Base-by-base conservation (phyloP, 1,139 yeast genomes). In the Meyerozyma carpophila region DNA sequence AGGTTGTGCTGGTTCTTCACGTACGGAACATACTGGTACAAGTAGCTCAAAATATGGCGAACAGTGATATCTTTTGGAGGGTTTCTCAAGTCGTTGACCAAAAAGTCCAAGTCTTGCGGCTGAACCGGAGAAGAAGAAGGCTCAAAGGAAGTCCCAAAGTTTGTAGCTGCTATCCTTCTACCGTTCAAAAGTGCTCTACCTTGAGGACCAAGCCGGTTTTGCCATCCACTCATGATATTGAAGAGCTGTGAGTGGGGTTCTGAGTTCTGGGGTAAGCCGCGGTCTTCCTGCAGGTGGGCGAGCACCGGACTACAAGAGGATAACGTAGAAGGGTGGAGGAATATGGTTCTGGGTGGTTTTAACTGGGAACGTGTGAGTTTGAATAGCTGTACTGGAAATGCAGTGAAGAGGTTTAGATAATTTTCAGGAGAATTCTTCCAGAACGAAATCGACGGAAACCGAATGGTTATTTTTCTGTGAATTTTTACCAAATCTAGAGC, bases 1-100 rank as follows among this genome's bases (percentile, higher is more conserved):
- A 85, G 61, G 55, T 85, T 84, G 44, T 68, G 70, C 44, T 75
- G 80, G 44, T 77, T 75, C 54, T 81, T 82, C 38, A 85, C 66
- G 34, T 70, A 75, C 1, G 93, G 90, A 32, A 83, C 61, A 55
- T 81, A 81, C 54, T 81, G 79, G 39, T 75, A 81, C 9, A 80
- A 51, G 51, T 79, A 77, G 1, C 85, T 81, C 34, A 82, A 57
- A 3, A 74, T 51, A 43, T 70, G 66, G 31, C 59, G 52, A 3
- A 70, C 60, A 0, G 73, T 59, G 4, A 68, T 55, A 11, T 58
- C 59, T 4, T 63, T 53, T 14, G 55, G 55, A 0, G 81, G 80
- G 45, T 63, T 58, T 26, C 73, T 51, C 40, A 77, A 54, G 31
- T 77, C 78, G 51, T 74, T 55, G 14, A 78, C 60, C 32, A 79